phyloP scores from a whole-genome alignment of 495 filamentous ascomycete species.

The Neohortaea acidophila region DNA sequence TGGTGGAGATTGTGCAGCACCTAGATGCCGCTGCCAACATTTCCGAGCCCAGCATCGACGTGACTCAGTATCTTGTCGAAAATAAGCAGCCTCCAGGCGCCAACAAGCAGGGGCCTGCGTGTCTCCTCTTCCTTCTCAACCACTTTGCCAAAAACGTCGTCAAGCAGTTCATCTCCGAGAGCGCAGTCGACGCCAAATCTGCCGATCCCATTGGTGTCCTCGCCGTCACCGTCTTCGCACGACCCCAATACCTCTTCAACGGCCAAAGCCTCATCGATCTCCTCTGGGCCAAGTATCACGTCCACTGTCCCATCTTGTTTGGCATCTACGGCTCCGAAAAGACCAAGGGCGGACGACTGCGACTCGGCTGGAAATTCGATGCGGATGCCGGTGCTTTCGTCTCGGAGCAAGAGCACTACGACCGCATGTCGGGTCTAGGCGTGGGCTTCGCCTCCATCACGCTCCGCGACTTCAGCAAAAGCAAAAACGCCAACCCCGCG shows the following conservation, averaged over 20 bases:
- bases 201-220: constrained; percentile 76
- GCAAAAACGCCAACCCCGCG: constrained; percentile 53
- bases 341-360: constrained; percentile 47
- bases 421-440: constrained; percentile 71
- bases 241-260: constrained; percentile 15
- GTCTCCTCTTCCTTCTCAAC: constrained; percentile 73
- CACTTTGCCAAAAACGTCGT: constrained; percentile 66
- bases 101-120: constrained; percentile 34
- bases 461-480: constrained; percentile 62
- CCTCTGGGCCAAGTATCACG: constrained; percentile 70
- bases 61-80: constrained; percentile 43
- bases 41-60: constrained; percentile 44
- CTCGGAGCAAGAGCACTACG: constrained; percentile 50
- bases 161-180: constrained; percentile 60
- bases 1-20: constrained; percentile 32
- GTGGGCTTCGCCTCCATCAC: constrained; percentile 70
- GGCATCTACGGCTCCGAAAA: constrained; percentile 65
- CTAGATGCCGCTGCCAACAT: constrained; percentile 34
- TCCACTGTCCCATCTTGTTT: constrained; percentile 71
- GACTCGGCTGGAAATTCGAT: constrained; percentile 66
- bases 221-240: constrained; percentile 56
- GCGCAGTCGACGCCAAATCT: constrained; percentile 46
- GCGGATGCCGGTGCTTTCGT: constrained; percentile 37
- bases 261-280: constrained; percentile 59
- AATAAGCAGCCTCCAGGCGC: constrained; percentile 22